phyloP scores from a whole-genome alignment of 768 basidiomycete genomes.

The Hemileccinum impolitum region DNA sequence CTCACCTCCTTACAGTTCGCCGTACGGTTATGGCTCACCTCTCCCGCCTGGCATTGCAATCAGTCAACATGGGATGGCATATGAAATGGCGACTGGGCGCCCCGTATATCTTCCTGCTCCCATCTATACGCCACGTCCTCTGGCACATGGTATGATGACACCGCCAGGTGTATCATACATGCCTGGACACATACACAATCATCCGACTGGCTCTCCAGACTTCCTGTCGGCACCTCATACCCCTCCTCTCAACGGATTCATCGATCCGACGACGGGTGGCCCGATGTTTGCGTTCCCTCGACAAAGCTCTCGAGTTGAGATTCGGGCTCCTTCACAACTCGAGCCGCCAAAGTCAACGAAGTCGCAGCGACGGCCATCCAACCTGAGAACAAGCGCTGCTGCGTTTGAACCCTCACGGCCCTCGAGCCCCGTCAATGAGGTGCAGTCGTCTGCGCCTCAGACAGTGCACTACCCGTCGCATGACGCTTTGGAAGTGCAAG shows the following conservation, averaged over 20 bases:
- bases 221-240: slow-evolving; percentile 58
- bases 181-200: slow-evolving; percentile 61
- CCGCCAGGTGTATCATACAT: slow-evolving; percentile 50
- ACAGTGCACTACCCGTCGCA: slow-evolving; percentile 16
- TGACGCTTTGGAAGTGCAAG: slow-evolving; percentile 8
- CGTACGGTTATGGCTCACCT: slow-evolving; percentile 55
- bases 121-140: slow-evolving; percentile 66
- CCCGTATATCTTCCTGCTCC: slow-evolving; percentile 68
- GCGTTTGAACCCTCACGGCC: slow-evolving; percentile 46
- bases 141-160: slow-evolving; percentile 53
- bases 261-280: slow-evolving; percentile 62
- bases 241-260: slow-evolving; percentile 59
- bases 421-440: slow-evolving; percentile 22
- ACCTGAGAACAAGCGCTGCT: slow-evolving; percentile 50
- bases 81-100: slow-evolving; percentile 78
- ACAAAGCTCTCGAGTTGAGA: slow-evolving; percentile 68
- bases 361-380: slow-evolving; percentile 32
- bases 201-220: slow-evolving; percentile 59
- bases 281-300: slow-evolving; percentile 76
- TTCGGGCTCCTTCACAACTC: slow-evolving; percentile 54
- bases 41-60: slow-evolving; percentile 72
- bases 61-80: slow-evolving; percentile 75
- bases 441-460: slow-evolving; percentile 4
- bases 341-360: slow-evolving; percentile 22
- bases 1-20: slow-evolving; percentile 64